A percentile compares a stretch with the other conserved stretches of the same genome.
These are phyloP conservation scores for Leishmania gerbilli DNA, from an alignment of 208 protist species.

Conservation along the genomic window DNA sequence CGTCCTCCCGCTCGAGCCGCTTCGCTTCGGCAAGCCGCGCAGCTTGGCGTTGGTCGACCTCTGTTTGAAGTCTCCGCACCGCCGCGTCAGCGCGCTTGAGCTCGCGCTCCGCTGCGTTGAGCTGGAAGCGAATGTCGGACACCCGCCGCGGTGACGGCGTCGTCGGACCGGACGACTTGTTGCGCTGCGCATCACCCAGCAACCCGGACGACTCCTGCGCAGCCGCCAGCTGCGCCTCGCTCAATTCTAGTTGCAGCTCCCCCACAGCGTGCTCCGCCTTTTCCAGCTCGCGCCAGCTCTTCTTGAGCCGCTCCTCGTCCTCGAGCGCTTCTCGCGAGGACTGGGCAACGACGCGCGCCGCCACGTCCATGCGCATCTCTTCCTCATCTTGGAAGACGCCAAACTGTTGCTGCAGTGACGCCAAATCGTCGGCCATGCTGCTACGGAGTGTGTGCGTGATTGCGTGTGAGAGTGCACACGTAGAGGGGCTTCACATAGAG, in stretches of 20 bases:
- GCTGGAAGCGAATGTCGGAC: slow-evolving; percentile 35
- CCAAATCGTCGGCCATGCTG: slow-evolving; percentile 52
- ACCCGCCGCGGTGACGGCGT: slow-evolving; percentile 5
- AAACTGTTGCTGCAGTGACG: slow-evolving; percentile 22
- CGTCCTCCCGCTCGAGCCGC: slow-evolving; percentile 17
- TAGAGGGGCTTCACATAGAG: background rate
- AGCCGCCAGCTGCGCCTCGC: slow-evolving; percentile 14
- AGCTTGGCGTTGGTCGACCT: slow-evolving; percentile 43
- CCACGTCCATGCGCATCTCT: slow-evolving; percentile 54
- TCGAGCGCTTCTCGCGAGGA: slow-evolving; percentile 34
- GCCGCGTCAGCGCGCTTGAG: slow-evolving; percentile 39
- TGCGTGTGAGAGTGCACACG: background rate
- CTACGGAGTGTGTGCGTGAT: slow-evolving; percentile 5
- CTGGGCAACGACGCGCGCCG: slow-evolving; percentile 44
- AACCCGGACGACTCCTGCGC: slow-evolving; percentile 13
- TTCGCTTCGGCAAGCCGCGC: slow-evolving; percentile 36
- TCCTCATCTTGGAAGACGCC: slow-evolving; percentile 62
- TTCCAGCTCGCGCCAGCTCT: slow-evolving; percentile 47
- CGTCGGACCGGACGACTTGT: background rate
- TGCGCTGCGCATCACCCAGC: background rate
- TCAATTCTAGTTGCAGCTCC: slow-evolving; percentile 28
- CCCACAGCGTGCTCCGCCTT: slow-evolving; percentile 29
- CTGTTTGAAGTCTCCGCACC: slow-evolving; percentile 39
- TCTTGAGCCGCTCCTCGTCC: slow-evolving; percentile 46
- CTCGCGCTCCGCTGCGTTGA: slow-evolving; percentile 46